phyloP scores from a whole-genome alignment of 1,284 basidiomycete genomes.

The Erythrobasidium hasegawianum region DNA sequence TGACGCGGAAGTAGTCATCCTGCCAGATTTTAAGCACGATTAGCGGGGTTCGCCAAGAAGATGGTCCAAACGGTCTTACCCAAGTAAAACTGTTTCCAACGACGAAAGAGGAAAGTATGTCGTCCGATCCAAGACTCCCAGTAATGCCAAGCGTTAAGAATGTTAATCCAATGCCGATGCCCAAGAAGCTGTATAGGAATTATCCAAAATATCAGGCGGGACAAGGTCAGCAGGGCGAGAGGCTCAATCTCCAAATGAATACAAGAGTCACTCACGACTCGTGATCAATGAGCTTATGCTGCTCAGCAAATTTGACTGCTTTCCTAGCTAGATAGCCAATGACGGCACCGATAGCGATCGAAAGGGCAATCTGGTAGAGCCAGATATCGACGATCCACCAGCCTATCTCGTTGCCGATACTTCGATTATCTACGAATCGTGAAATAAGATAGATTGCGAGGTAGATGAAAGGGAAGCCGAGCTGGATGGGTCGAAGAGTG shows the following conservation, averaged over 20 bases:
- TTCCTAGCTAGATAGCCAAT: conserved; percentile 51
- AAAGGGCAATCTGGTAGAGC: conserved; percentile 50
- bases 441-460: conserved; percentile 41
- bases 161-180: conserved; percentile 50
- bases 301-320: conserved; percentile 49
- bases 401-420: conserved; percentile 46
- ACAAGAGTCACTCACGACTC: conserved; percentile 39
- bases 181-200: conserved; percentile 40
- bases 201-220: too few relatives aligned
- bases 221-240: too few relatives aligned
- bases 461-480: conserved; percentile 50
- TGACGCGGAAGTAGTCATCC: conserved; percentile 53
- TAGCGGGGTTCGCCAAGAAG: too few relatives aligned
- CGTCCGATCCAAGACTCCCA: conserved; percentile 51
- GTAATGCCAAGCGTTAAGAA: conserved; percentile 51
- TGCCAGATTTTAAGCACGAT: too few relatives aligned
- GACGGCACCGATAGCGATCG: conserved; percentile 48
- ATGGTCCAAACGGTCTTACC: conserved; percentile 4
- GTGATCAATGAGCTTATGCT: conserved; percentile 49
- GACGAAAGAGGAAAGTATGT: conserved; percentile 52
- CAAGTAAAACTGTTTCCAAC: conserved; percentile 46
- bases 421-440: conserved; percentile 34
- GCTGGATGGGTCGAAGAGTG: too few relatives aligned
- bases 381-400: conserved; percentile 51
- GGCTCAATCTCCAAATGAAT: too few relatives aligned